phyloP scores from a whole-genome alignment of 352 stramenopile genomes.

The Pythium insidiosum region DNA sequence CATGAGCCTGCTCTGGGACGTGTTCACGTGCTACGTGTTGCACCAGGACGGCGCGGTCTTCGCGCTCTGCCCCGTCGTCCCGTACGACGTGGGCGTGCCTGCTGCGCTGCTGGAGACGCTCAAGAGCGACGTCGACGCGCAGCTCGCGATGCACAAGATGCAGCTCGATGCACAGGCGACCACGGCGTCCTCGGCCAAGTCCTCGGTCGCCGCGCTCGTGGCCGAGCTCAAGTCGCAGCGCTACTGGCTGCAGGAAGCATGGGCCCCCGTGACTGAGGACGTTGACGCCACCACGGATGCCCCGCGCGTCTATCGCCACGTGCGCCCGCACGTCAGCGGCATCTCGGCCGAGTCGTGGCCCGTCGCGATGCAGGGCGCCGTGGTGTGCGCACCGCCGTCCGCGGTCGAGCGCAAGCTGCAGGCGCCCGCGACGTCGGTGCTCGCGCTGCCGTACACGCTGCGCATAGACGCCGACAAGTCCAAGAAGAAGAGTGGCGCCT shows the following conservation, averaged over 20 bases:
- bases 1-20: constrained; percentile 51
- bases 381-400: constrained; percentile 49
- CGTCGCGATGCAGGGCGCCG: constrained; percentile 54
- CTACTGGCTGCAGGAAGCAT: constrained; percentile 74
- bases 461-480: no score
- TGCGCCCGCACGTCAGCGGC: constrained; percentile 56
- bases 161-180: constrained; percentile 8
- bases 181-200: constrained; percentile 1
- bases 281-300: constrained; percentile 1
- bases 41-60: constrained; percentile 66
- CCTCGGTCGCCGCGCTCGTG: constrained; percentile 25
- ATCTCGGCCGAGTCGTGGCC: constrained; percentile 73
- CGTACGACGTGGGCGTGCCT: constrained; percentile 43
- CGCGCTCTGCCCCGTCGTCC: constrained; percentile 60
- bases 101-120: constrained; percentile 36
- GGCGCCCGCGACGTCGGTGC: constrained; percentile 33
- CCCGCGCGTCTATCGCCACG: not conserved
- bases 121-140: constrained; percentile 52
- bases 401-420: constrained; percentile 49
- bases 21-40: constrained; percentile 69
- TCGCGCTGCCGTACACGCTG: constrained; percentile 47
- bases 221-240: constrained; percentile 76
- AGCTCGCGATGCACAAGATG: constrained; percentile 42
- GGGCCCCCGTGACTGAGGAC: no score
- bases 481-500: constrained; percentile 23